phyloP scores from a whole-genome alignment of 75 land plant genomes.

The Picea sitchensis region DNA sequence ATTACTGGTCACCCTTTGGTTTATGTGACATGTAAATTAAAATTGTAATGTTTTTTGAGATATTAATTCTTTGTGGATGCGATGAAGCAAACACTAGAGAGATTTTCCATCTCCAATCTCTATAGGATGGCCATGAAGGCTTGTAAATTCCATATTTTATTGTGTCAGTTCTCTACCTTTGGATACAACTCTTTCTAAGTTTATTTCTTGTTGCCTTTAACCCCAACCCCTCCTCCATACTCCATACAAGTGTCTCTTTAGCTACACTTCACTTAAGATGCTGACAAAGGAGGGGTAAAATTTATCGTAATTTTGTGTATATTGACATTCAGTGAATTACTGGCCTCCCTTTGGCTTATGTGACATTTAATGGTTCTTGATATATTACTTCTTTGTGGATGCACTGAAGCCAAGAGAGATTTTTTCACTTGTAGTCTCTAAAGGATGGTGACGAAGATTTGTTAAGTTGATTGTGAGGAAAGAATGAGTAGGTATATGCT shows the following conservation, averaged over 20 bases:
- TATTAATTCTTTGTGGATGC: no score
- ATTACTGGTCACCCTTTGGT: not conserved
- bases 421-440: not conserved
- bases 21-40: not conserved
- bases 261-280: no score
- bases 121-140: no score
- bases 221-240: not conserved
- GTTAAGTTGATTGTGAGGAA: not conserved
- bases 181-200: slow-evolving; percentile 5
- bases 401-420: not conserved
- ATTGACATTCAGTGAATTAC: not conserved
- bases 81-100: not conserved
- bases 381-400: no score
- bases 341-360: not conserved
- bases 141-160: slow-evolving; percentile 2
- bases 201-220: not conserved
- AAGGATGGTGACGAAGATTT: not conserved
- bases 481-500: not conserved
- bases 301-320: not conserved
- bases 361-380: not conserved
- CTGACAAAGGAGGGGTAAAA: no score
- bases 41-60: not conserved
- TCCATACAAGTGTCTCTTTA: not conserved
- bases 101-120: not conserved
- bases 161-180: not conserved